phyloP scores from a whole-genome alignment of 2,329 filamentous ascomycete genomes.

The Fusarium luffae region DNA sequence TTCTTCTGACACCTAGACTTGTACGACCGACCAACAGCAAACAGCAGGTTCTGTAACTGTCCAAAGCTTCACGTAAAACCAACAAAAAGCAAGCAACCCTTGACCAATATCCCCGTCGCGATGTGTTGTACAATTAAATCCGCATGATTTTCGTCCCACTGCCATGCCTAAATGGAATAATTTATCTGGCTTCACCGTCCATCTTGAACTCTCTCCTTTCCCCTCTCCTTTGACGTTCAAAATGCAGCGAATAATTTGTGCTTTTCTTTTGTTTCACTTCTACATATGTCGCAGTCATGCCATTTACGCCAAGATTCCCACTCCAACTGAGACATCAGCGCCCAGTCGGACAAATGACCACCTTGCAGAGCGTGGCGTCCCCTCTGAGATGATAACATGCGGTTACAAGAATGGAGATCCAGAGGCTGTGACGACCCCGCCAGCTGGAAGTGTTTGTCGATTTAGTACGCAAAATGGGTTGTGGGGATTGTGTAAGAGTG shows the following conservation, averaged over 20 bases:
- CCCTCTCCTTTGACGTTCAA: background rate
- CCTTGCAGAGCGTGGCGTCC: conserved; percentile 4
- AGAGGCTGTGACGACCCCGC: conserved; percentile 42
- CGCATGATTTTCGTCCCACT: background rate
- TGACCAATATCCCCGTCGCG: background rate
- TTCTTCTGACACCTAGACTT: background rate
- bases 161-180: background rate
- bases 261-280: conserved; percentile 22
- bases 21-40: background rate
- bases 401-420: conserved; percentile 48
- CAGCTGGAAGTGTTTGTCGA: conserved; percentile 49
- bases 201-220: background rate
- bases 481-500: conserved; percentile 52
- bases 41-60: background rate
- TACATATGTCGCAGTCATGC: background rate
- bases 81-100: conserved; percentile 10
- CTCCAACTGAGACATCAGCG: conserved; percentile 23
- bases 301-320: background rate
- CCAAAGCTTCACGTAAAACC: background rate
- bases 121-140: background rate
- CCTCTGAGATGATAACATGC: conserved; percentile 42
- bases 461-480: conserved; percentile 49
- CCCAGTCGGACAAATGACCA: background rate
- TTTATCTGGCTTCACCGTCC: background rate
- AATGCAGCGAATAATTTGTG: conserved; percentile 4